phyloP scores from a whole-genome alignment of 2,329 filamentous ascomycete genomes.

The Curvularia eragrostidis region DNA sequence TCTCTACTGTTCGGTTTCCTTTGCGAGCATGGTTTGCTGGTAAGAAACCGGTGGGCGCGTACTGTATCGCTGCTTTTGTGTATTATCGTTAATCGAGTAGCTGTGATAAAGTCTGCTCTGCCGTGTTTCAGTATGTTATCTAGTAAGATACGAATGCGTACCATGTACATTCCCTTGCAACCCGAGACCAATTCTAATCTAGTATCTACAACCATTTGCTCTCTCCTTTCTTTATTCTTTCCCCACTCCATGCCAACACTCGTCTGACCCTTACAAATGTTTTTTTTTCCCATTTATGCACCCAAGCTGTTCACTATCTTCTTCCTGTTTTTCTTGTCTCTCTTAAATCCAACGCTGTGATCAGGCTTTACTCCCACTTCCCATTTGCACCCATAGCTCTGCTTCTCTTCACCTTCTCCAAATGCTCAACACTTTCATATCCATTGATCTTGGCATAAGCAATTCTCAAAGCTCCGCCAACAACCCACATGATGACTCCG shows the following conservation, averaged over 20 bases:
- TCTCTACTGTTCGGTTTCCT: constrained; percentile 22
- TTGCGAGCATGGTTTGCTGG: constrained; percentile 27
- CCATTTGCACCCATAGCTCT: constrained; percentile 25
- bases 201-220: neutral
- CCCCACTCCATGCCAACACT: neutral
- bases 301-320: neutral
- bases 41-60: constrained; percentile 27
- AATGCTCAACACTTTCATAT: constrained; percentile 31
- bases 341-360: neutral
- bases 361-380: constrained; percentile 27
- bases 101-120: constrained; percentile 18
- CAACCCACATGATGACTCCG: constrained; percentile 73
- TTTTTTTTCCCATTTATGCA: neutral
- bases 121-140: neutral
- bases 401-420: constrained; percentile 28
- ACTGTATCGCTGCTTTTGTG: constrained; percentile 25
- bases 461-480: constrained; percentile 72
- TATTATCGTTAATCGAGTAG: constrained; percentile 22
- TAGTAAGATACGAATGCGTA: neutral
- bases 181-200: neutral
- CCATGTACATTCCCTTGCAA: neutral
- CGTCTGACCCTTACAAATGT: neutral
- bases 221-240: neutral
- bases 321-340: neutral
- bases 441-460: constrained; percentile 73